Base-by-base conservation (phyloP, 768 basidiomycete genomes). In the Amanita fuliginea region DNA sequence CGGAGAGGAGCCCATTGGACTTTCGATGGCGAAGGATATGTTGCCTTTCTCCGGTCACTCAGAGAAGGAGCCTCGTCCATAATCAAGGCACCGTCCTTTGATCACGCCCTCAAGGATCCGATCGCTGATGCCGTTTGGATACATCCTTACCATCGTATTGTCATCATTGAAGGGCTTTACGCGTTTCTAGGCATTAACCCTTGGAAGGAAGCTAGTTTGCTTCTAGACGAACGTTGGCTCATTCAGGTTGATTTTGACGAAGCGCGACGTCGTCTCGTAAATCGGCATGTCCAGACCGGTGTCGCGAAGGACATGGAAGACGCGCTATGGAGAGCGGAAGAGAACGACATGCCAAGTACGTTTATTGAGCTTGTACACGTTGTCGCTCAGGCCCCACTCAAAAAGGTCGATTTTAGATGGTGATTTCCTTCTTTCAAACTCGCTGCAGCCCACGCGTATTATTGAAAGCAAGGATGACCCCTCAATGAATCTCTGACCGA, bases 131-230 rank as follows among this genome's bases (percentile, higher is more conserved):
- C 78, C 1, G 60, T 83, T 21, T 59, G 67, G 3, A 74, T 97
- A 22, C 57, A 67, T 21, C 77, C 83, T 0, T 57, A 69, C 28
- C 84, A 94, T 57, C 80, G 86, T 10, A 76, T 97, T 47, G 73
- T 96, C 37, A 62, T 97, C 52, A 77, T 97, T 54, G 94, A 97
- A 64, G 93, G 94, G 0, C 65, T 96, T n/a, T 96, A 97, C 62
- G 74, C 81, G 2, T 78, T 90, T 56, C 74, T 96, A 24, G 70
- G 77, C n/a, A 65, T 81, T 19, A 67, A 76, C 0, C 83, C 85
- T 0, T 96, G 94, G 94, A 62, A 59, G 1, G 71, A 75, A 11
- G 87, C 82, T 1, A 76, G 79, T 0, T 59, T 66, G 14, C 58
- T 78, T 47, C 68, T 94, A 51, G 86, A 95, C 59, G 86, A 92